A percentile compares a stretch with the other conserved stretches of the same genome.
Conservation (phyloP, 1,139 yeast genomes). For the Meyerozyma smithsonii region DNA sequence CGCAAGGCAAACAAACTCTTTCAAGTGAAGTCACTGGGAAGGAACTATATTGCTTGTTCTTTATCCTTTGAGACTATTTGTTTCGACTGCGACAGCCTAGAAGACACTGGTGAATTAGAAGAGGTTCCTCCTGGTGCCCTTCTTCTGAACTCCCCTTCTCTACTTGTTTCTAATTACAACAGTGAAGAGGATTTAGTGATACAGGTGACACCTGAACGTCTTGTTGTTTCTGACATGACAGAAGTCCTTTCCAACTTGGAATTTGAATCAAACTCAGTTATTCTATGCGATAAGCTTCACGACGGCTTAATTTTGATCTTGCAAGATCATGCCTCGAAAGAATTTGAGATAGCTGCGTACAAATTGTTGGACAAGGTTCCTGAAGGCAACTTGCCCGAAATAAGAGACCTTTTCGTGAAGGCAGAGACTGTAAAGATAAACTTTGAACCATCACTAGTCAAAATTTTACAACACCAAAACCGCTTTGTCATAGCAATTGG, state of each 20-base stretch:
- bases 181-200: constrained; percentile 8
- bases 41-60: background rate
- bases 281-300: constrained; percentile 4
- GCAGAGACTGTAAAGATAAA: constrained; percentile 2
- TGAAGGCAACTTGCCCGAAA: background rate
- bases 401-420: background rate
- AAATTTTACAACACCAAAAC: constrained; percentile 7
- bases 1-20: background rate
- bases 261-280: constrained; percentile 3
- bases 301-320: background rate
- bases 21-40: background rate
- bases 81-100: background rate
- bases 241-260: constrained; percentile 4
- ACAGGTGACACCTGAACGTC: constrained; percentile 10
- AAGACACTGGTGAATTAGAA: background rate
- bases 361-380: constrained; percentile 6
- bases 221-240: constrained; percentile 10
- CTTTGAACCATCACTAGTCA: constrained; percentile 18
- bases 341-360: constrained; percentile 1
- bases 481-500: constrained; percentile 14
- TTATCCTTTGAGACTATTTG: background rate
- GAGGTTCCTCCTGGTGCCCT: background rate
- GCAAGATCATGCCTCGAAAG: background rate
- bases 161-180: background rate
- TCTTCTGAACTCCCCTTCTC: background rate